Evolutionary conservation across 352 stramenopile species (phyloP).

Genomic region (Globisporangium paroecandrum): DNA sequence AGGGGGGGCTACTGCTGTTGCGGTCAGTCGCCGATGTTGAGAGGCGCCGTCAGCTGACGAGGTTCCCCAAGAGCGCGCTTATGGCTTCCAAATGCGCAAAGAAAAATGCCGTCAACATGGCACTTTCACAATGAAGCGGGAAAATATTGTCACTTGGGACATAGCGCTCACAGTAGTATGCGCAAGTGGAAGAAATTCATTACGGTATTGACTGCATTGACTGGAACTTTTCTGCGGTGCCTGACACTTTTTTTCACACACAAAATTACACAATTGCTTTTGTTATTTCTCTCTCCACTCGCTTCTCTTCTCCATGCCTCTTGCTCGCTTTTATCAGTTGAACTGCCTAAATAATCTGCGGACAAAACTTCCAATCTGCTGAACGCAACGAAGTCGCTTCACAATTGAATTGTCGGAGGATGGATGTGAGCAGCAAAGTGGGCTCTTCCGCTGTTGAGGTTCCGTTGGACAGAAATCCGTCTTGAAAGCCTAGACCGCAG

Average conservation of each 20-base stretch:
- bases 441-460: not conserved
- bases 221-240: not conserved
- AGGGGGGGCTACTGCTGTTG: not conserved
- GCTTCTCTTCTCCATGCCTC: not conserved
- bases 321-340: conserved; percentile 2
- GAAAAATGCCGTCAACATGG: not conserved
- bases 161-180: not conserved
- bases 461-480: not conserved
- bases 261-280: not conserved
- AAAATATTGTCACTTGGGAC: not conserved
- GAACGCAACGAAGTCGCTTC: not conserved
- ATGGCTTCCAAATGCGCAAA: conserved; percentile 2
- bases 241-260: not conserved
- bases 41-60: not conserved
- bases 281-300: not conserved
- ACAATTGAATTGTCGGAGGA: not conserved
- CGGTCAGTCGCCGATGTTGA: not conserved
- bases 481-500: conserved; percentile 31
- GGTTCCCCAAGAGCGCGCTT: not conserved
- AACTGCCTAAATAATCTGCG: conserved; percentile 10
- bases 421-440: not conserved
- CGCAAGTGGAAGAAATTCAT: no score
- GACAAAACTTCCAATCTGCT: not conserved
- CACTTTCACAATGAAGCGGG: not conserved
- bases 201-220: no score